Conservation (phyloP, 2,329 filamentous ascomycete species). For the Alternaria longipes region DNA sequence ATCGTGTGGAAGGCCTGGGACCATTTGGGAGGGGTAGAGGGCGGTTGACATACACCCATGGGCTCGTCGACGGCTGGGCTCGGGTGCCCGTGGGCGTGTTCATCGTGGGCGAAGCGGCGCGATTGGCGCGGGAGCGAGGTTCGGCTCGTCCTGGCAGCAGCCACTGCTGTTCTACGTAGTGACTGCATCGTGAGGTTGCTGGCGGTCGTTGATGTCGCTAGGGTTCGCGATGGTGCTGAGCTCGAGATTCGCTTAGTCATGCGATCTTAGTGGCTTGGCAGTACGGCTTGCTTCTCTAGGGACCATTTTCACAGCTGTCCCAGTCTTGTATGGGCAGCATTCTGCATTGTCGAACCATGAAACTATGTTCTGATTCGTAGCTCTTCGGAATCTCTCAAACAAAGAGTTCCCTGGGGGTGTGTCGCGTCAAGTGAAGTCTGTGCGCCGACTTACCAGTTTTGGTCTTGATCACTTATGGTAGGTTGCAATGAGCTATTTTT, state of each 20-base stretch:
- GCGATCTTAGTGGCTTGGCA: conserved; percentile 27
- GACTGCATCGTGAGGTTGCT: conserved; percentile 54
- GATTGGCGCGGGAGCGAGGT: conserved; percentile 48
- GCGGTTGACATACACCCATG: conserved; percentile 59
- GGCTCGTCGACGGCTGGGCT: conserved; percentile 57
- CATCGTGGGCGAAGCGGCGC: conserved; percentile 54
- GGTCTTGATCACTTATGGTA: not conserved
- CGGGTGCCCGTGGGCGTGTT: conserved; percentile 47
- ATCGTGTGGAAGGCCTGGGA: not conserved
- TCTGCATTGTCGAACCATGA: not conserved
- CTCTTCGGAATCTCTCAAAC: not conserved
- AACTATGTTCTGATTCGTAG: not conserved
- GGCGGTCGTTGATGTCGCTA: conserved; percentile 29
- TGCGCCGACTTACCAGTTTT: not conserved
- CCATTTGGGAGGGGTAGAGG: conserved; percentile 21
- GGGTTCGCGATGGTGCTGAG: conserved; percentile 40
- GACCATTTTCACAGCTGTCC: not conserved
- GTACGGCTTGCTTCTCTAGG: not conserved
- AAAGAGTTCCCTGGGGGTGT: fast-evolving
- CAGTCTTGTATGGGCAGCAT: not conserved
- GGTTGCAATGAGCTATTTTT: not conserved
- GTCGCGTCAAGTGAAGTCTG: not conserved
- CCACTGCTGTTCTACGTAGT: conserved; percentile 54
- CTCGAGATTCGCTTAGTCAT: conserved; percentile 30
- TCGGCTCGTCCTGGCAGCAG: conserved; percentile 53